Conservation (phyloP, 176 grass and related monocot genomes). For the Otatea glauca region DNA sequence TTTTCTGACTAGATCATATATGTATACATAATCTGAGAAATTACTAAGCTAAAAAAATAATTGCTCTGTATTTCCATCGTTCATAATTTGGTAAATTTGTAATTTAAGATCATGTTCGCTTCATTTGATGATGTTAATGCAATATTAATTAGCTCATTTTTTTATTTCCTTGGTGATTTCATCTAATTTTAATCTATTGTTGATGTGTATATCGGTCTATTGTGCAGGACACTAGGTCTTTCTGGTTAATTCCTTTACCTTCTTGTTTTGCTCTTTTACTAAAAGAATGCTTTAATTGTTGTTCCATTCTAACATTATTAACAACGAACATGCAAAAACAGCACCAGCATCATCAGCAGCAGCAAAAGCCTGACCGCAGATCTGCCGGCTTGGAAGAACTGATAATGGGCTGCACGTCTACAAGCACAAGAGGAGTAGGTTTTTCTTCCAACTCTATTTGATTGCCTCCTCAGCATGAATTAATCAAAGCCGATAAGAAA, state of each 20-base stretch:
- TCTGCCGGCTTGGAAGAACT: constrained; percentile 94
- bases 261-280: constrained; percentile 41
- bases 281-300: constrained; percentile 47
- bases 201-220: neutral
- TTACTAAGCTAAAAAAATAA: neutral
- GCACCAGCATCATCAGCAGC: constrained; percentile 47
- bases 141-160: neutral
- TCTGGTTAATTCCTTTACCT: constrained; percentile 25
- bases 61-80: neutral
- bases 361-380: constrained; percentile 79
- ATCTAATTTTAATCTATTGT: neutral
- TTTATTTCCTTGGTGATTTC: constrained; percentile 22
- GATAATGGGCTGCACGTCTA: constrained; percentile 91
- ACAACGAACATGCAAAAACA: constrained; percentile 55
- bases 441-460: constrained; percentile 36
- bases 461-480: neutral
- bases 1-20: neutral
- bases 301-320: constrained; percentile 49
- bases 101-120: neutral
- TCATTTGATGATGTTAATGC: neutral
- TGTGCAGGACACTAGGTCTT: constrained; percentile 21
- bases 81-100: neutral
- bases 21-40: neutral
- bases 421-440: constrained; percentile 88
- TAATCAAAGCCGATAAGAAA: neutral